Percentiles rank a stretch among this genome's conserved stretches.
phyloP scores from a whole-genome alignment of 1,284 basidiomycete species.

The Porogramme epimiltina region DNA sequence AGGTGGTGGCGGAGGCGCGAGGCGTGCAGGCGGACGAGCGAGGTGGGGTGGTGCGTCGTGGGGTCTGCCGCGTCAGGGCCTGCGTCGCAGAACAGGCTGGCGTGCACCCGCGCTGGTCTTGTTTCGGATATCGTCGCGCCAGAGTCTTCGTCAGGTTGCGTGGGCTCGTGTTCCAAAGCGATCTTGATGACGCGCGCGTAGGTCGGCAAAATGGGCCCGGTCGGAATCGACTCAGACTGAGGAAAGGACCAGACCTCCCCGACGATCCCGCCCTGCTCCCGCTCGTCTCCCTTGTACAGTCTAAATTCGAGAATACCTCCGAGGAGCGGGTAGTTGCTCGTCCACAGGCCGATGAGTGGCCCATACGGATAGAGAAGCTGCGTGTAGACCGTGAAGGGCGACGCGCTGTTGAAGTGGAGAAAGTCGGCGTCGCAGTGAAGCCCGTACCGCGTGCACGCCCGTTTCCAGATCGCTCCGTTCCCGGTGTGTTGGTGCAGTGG shows the following conservation, averaged over 20 bases:
- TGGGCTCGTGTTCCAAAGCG: constrained; percentile 14
- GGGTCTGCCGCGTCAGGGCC: no score
- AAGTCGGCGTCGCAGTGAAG: constrained; percentile 21
- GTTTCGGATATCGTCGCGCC: background rate
- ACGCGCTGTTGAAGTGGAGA: constrained; percentile 13
- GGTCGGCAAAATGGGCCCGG: constrained; percentile 7
- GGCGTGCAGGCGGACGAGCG: constrained; percentile 13
- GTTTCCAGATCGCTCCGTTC: constrained; percentile 25
- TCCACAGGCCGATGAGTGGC: constrained; percentile 28
- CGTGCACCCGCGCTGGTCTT: background rate
- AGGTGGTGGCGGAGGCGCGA: constrained; percentile 16
- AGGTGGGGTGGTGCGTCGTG: constrained; percentile 9
- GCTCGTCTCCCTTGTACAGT: constrained; percentile 16
- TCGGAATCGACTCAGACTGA: background rate
- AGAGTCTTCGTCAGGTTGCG: background rate
- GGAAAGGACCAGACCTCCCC: constrained; percentile 26
- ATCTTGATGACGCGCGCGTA: constrained; percentile 24
- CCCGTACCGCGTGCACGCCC: constrained; percentile 18
- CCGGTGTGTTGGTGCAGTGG: constrained; percentile 13
- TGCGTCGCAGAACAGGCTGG: background rate
- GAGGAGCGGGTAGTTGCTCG: constrained; percentile 24
- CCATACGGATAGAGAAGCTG: constrained; percentile 26
- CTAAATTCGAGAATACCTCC: constrained; percentile 28
- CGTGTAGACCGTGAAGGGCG: constrained; percentile 24
- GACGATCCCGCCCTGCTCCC: constrained; percentile 25